Base-by-base conservation (phyloP, 2,329 filamentous ascomycete genomes). In the Fusarium scirpi region DNA sequence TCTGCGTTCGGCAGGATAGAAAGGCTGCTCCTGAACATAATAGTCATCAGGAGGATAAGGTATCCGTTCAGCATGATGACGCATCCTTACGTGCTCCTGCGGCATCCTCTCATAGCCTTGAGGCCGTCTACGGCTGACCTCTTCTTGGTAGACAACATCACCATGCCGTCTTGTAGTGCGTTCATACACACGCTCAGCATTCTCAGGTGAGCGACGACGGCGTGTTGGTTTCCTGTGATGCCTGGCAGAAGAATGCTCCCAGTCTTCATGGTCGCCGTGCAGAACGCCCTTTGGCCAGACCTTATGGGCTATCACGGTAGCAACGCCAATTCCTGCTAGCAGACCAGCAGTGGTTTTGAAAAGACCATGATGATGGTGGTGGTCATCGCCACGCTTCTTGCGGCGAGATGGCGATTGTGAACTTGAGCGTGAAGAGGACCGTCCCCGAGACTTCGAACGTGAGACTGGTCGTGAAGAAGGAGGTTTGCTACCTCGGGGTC, bases 301-400 rank as follows among this genome's bases (percentile, higher is more conserved):
- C 57, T 78, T 79, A 67, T 78, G 78, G 41, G 78, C 77, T 40
- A 79, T 68, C 44, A 80, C 69, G 13, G 78, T 75, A 25, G 78
- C 78, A 32, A 80, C 73, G 32, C 79, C 79, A 18, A 81, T 76
- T 30, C 78, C 77, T 12, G 79, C 79, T 30, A 81, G 65, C 25
- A 81, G 70, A 13, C 77, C 67, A 16, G 78, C 75, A 0, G 79
- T 76, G 18, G 74, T 76, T 62, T 80, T 79, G 64, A 80, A 69
- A 27, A 77, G 70, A 43, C 69, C 69, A 29, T 74, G 70, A 20
- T 71, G 70, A 27, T 70, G 72, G 25, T 72, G 61, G 15, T 70
- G 54, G 11, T 54, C 59, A n/a, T 59, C 47, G 41, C 49, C 54
- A n/a, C 60, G 56, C 48, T 55, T 71, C 20, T 62, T 49, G 29